These are phyloP conservation scores for Choanephora cucurbitarum DNA, from an alignment of 371 early-diverging fungal genomes.

Conservation along the genomic window DNA sequence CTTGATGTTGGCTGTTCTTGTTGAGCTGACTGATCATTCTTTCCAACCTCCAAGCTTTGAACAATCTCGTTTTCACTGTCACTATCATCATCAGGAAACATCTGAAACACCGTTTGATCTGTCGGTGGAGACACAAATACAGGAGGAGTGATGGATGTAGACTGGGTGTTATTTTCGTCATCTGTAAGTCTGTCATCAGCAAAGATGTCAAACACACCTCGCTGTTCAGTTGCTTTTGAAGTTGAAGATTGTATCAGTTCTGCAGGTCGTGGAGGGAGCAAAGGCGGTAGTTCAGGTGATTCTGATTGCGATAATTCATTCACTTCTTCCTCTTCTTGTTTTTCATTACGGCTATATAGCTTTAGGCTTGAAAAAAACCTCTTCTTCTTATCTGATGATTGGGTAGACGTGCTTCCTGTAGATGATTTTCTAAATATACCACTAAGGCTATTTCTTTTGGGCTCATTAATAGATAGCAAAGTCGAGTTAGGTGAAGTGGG, in stretches of 20 bases:
- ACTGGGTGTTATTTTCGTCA: background rate
- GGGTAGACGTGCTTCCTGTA: background rate
- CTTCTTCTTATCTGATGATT: conserved; percentile 7
- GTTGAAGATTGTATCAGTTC: conserved; percentile 1
- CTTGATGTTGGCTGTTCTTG: background rate
- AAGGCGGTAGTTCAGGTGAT: too few relatives aligned
- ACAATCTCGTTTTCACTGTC: conserved; percentile 4
- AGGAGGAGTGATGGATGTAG: background rate
- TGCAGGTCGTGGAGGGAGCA: too few relatives aligned
- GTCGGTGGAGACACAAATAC: background rate
- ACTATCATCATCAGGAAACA: conserved; percentile 14
- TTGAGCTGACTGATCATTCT: background rate
- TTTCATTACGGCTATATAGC: conserved; percentile 8
- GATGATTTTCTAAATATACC: conserved; percentile 18
- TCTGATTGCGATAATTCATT: background rate
- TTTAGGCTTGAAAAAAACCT: conserved; percentile 14
- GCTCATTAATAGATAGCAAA: background rate
- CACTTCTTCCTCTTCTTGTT: background rate
- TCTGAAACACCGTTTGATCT: conserved; percentile 2
- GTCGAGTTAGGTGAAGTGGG: background rate
- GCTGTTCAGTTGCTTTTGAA: background rate
- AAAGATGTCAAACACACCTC: conserved; percentile 15
- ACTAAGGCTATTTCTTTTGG: conserved; percentile 3
- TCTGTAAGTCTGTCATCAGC: conserved; percentile 7
- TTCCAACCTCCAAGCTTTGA: too few relatives aligned